Base-by-base conservation (phyloP, 176 grass and related monocot genomes). In the Eremochloa ophiuroides region DNA sequence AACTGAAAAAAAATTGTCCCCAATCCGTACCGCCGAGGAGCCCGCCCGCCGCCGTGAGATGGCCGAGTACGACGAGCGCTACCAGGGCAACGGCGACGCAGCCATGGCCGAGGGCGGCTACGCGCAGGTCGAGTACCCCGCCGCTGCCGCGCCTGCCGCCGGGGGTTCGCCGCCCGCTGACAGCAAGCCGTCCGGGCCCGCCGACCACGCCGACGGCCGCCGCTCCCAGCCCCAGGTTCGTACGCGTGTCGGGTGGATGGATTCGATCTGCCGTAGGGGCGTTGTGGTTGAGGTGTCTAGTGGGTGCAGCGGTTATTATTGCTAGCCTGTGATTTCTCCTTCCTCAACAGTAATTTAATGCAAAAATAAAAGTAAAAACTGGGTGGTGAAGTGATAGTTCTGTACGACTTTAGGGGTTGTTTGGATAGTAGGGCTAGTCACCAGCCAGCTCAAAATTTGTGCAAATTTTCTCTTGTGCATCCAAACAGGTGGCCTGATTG, bases 121-220 rank as follows among this genome's bases (percentile, higher is more conserved):
- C 46, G 51, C 29, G 27, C 75, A 84, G 46, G 34, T 59, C 31
- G 85, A 82, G 13, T 84, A 88, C 82, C 48, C 70, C 12, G 66
- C 17, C 40, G 71, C 66, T 25, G 82, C 13, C n/a, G 59, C 13
- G 44, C 63, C 2, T 6, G 15, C 69, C 15, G 62, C 35, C 13
- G 87, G 60, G 0, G 80, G 73, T 0, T 84, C 68, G 29, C 91
- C 95, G 15, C 86, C 86, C 20, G 81, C 80, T 17, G 59, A 11
- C 2, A 23, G 79, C 39, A 94, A 87, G 82, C 55, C 80, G 38
- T 37, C 88, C 14, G 92, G 88, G 22, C 86, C 91, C 84, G 89
- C 89, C 12, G 84, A 93, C 62, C 74, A 80, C 15, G 74, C 79
- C 55, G 90, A 93, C 56, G 87, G 87, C 34, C 87, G 88, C 68